Base-by-base conservation (phyloP, 257 asterid species). In the Anisodus tanguticus region DNA sequence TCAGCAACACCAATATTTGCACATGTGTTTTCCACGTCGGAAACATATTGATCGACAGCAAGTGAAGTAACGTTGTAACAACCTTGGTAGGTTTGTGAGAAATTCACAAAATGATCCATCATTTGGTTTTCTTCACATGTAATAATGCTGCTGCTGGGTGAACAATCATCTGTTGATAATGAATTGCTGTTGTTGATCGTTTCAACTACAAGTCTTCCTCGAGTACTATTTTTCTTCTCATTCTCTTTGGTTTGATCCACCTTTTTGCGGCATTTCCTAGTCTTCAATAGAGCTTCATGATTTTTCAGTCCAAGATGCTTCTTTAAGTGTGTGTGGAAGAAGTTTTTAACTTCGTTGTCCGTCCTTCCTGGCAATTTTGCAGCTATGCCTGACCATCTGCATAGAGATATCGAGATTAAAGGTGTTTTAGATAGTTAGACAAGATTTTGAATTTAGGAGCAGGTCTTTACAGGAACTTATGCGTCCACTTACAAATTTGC, bases 341-440 rank as follows among this genome's bases (percentile, higher is more conserved):
- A 84, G 58, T 84, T 84, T 47, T 84, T 84, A 55, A 84, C 57
- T 62, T 63, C 68, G 53, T 76, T 76, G 47, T 84, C 86, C 31
- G 86, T 84, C 64, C 86, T 71, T 35, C 86, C 83, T 6, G 86
- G 68, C 26, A 84, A 37, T n/a, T n/a, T 62, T 37, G 76, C 59
- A 1, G 86, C 86, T 2, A 84, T 77, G n/a, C 43, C 37, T 31
- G 86, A 76, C 86, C 86, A 84, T 39, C 83, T 84, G 35, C 3
- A 35, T 11, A 70, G 5, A 37, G 80, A 3, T 71, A 54, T 54
- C 59, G 12, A 45, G 45, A 41, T 41, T 41, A 41, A 5, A 41
- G 3, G 4, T 41, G 4, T 41, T 41, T 41, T 5, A 41, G 5
- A 41, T 41, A 2, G 4, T 39, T 39, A 41, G 5, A 3, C 45